Base-by-base conservation (phyloP, 2,329 filamentous ascomycete species). In the Hymenoscyphus albidus region DNA sequence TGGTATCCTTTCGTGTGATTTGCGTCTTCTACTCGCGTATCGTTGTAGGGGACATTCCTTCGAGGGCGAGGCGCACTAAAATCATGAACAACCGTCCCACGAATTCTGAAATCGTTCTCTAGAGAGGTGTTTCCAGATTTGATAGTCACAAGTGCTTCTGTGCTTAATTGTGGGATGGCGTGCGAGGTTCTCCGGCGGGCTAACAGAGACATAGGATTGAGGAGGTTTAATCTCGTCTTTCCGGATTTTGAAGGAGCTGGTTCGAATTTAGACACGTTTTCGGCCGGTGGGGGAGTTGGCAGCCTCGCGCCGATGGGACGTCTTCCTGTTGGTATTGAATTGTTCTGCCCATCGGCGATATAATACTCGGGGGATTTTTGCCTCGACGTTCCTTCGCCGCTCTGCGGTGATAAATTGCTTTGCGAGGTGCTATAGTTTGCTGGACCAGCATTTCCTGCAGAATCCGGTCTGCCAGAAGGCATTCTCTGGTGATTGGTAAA, bases 51-150 rank as follows among this genome's bases (percentile, higher is more conserved):
- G 3, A 78, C 67, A 35, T 77, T 74, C 57, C 75, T 80, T 66
- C 78, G 81, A 31, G 80, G 80, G 59, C 85, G 78, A 1, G 86
- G 86, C 0, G 84, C 85, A 71, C 85, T 88, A 70, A 88, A 89
- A 74, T 87, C 87, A 72, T 90, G 88, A 59, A 88, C 82, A 58
- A 81, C 80, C 7, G 84, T 90, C 59, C 85, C 88, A 71, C 81
- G 82, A 68, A 90, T 90, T 10, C 85, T 81, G 18, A 86, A 86
- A 70, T 89, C 86, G 69, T 27, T 77, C 75, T 57, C 77, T 69
- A 35, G 81, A 70, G 58, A 67, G 60, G 61, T 70, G 27, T 64
- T 69, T 64, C 63, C 69, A 65, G 61, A 65, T 61, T 61, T 63
- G 38, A 56, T 67, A 10, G 67, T 67, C 32, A 65, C 68, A 31